Evolutionary conservation across 2,329 filamentous ascomycete species (phyloP).

Genomic region (Knufia fluminis): DNA sequence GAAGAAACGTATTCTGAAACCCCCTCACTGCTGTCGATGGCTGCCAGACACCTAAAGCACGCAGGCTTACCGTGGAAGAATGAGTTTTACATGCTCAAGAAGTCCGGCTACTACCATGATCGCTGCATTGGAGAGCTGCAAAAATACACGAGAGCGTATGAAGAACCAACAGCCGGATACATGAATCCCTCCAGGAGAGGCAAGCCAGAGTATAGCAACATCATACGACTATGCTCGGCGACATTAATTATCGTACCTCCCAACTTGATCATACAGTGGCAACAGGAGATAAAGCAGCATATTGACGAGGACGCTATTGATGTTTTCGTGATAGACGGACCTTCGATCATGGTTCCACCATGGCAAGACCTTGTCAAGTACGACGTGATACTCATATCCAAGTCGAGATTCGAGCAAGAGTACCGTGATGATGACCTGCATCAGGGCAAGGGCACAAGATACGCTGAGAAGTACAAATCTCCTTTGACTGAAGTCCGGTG

Average conservation of each 20-base stretch:
- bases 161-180: constrained; percentile 40
- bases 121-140: constrained; percentile 49
- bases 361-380: constrained; percentile 52
- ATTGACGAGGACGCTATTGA: constrained; percentile 50
- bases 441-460: constrained; percentile 38
- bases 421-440: constrained; percentile 44
- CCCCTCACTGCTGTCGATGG: constrained; percentile 65
- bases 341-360: constrained; percentile 46
- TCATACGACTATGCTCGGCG: constrained; percentile 54
- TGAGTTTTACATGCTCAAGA: constrained; percentile 47
- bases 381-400: constrained; percentile 72
- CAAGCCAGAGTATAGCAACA: constrained; percentile 21
- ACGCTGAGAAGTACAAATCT: constrained; percentile 42
- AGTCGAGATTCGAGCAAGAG: constrained; percentile 61
- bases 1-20: constrained; percentile 39
- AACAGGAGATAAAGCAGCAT: constrained; percentile 69
- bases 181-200: constrained; percentile 27
- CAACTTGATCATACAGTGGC: constrained; percentile 80
- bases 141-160: constrained; percentile 51
- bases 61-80: constrained; percentile 61
- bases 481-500: constrained; percentile 66
- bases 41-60: constrained; percentile 58
- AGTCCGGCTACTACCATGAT: constrained; percentile 43
- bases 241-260: constrained; percentile 74
- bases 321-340: constrained; percentile 53